Evolutionary conservation across 163 green algal genomes (phyloP).

Genomic region (Chlamydomonas reinhardtii): DNA sequence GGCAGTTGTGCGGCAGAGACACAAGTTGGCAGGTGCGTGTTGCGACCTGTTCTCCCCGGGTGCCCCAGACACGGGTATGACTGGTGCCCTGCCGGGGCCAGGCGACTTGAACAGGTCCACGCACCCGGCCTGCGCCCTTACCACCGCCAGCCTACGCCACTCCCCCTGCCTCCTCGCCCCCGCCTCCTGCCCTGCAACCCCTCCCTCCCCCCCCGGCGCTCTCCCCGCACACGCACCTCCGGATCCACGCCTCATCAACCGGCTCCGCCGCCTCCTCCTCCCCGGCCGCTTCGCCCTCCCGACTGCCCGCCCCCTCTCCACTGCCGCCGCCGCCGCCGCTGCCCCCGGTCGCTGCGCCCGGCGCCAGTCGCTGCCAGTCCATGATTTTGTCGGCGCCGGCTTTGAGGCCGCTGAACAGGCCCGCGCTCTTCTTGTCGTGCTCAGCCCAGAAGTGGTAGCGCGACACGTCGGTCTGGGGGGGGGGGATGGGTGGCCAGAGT

Average conservation of each 20-base stretch:
- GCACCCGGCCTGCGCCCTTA: too few species aligned
- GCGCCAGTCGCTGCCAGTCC: neutral
- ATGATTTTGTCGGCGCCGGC: neutral
- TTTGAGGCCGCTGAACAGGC: neutral
- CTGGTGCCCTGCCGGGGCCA: too few species aligned
- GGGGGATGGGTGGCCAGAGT: too few species aligned
- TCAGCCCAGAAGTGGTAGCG: constrained; percentile 51
- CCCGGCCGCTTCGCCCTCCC: neutral
- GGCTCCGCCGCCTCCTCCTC: neutral
- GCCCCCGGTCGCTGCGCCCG: neutral
- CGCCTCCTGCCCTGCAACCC: too few species aligned
- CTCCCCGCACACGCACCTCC: neutral
- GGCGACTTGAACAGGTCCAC: too few species aligned
- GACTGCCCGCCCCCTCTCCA: neutral
- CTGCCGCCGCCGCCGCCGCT: neutral
- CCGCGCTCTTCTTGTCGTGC: constrained; percentile 21
- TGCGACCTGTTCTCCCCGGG: too few species aligned
- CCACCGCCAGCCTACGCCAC: too few species aligned
- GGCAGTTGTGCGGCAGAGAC: too few species aligned
- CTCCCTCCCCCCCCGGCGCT: too few species aligned
- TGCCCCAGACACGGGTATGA: too few species aligned
- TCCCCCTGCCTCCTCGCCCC: too few species aligned
- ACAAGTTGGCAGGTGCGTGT: too few species aligned
- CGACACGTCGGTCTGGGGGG: constrained; percentile 13
- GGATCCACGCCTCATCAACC: neutral